phyloP scores from a whole-genome alignment of 2,329 filamentous ascomycete genomes.

The Pseudocercospora ulei region DNA sequence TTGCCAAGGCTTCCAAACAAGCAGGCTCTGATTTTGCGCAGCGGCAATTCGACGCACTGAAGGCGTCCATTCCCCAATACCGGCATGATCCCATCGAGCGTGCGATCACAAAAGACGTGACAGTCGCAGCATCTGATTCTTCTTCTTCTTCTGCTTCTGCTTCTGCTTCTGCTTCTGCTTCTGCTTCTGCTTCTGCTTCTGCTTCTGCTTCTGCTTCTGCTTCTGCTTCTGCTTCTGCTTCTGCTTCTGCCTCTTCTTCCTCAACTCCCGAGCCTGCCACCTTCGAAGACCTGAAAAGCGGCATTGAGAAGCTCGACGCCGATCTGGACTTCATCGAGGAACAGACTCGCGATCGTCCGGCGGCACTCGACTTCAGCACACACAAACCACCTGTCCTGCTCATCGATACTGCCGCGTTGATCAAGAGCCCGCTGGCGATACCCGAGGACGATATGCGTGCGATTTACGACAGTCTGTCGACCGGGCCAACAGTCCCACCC shows the following conservation, averaged over 20 bases:
- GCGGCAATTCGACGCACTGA: conserved; percentile 18
- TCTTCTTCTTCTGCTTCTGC: too few relatives aligned
- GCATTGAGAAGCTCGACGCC: conserved; percentile 18
- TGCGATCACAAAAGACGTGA: conserved; percentile 12
- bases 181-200: too few relatives aligned
- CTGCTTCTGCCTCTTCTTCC: too few relatives aligned
- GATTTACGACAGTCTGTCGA: conserved; percentile 41
- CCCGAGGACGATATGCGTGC: conserved; percentile 30
- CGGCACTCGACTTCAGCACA: conserved; percentile 32
- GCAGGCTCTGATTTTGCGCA: conserved; percentile 22
- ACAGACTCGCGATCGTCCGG: conserved; percentile 16
- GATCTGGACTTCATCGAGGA: conserved; percentile 26
- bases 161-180: too few relatives aligned
- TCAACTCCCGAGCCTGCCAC: neutral
- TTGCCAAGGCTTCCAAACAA: conserved; percentile 26
- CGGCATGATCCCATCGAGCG: conserved; percentile 9
- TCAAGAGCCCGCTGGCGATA: conserved; percentile 14
- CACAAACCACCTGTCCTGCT: conserved; percentile 36
- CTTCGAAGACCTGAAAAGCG: conserved; percentile 11
- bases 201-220: too few relatives aligned
- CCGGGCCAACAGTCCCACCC: conserved; percentile 27
- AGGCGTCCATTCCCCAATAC: conserved; percentile 11
- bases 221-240: too few relatives aligned
- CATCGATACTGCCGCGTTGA: conserved; percentile 15
- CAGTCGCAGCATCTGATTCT: neutral